phyloP scores from a whole-genome alignment of 257 asterid genomes.

The Solanum chiquidenum region DNA sequence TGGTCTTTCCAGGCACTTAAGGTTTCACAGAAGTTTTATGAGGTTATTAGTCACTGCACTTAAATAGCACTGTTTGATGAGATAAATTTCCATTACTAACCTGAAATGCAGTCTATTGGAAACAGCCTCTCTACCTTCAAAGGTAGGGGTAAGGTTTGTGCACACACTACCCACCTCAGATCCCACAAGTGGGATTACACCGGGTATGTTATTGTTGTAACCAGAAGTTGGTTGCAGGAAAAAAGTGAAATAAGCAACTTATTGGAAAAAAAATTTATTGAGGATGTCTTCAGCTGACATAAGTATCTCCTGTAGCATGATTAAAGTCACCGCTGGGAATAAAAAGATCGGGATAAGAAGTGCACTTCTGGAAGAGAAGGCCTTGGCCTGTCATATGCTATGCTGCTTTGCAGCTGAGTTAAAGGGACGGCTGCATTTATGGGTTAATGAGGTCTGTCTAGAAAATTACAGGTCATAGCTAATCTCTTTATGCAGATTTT shows the following conservation, averaged over 20 bases:
- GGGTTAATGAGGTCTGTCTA: constrained; percentile 1
- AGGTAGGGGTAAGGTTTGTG: neutral
- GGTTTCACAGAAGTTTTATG: neutral
- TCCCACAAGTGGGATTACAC: neutral
- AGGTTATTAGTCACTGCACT: neutral
- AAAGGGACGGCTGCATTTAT: neutral
- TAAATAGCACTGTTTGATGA: neutral
- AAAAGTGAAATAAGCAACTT: neutral
- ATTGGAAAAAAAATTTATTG: neutral
- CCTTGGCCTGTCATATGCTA: neutral
- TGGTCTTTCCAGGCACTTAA: neutral
- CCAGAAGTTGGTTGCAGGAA: neutral
- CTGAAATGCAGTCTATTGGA: neutral
- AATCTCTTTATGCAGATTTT: neutral
- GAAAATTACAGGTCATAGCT: neutral
- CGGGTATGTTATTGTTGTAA: neutral
- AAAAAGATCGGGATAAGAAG: neutral
- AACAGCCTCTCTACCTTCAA: neutral
- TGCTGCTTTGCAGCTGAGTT: neutral
- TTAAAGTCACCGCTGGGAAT: neutral
- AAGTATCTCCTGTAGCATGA: neutral
- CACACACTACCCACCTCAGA: neutral
- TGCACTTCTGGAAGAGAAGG: neutral
- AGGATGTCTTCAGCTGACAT: neutral
- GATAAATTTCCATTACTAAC: neutral